Percentiles rank a stretch among this genome's conserved stretches.
These are phyloP conservation scores for Colletotrichum somersetense DNA, from an alignment of 2,329 filamentous ascomycete species.

Conservation along the genomic window DNA sequence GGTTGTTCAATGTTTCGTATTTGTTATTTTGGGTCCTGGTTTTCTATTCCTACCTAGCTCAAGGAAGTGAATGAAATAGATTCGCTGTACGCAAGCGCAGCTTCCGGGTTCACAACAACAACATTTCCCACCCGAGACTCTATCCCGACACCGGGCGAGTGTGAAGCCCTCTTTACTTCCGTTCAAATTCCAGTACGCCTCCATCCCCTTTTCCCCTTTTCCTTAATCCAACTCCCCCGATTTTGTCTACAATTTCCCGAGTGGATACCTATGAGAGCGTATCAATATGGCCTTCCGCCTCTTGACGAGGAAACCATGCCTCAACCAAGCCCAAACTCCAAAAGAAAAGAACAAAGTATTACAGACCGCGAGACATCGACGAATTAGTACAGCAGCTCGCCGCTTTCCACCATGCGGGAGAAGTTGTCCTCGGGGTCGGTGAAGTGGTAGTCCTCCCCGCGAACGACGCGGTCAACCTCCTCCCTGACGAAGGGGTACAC, in stretches of 20 bases:
- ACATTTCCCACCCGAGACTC: neutral
- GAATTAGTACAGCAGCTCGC: constrained; percentile 54
- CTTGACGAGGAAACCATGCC: neutral
- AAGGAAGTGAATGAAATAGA: neutral
- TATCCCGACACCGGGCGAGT: neutral
- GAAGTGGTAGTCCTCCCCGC: constrained; percentile 58
- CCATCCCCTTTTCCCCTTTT: neutral
- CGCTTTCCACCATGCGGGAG: constrained; percentile 55
- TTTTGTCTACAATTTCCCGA: neutral
- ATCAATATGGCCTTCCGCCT: constrained; percentile 3
- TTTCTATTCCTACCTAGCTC: neutral
- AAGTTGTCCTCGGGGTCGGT: constrained; percentile 59
- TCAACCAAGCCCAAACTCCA: neutral
- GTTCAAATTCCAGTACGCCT: neutral
- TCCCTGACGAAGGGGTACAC: constrained; percentile 68
- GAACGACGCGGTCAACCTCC: constrained; percentile 66
- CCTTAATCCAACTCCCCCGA: no score
- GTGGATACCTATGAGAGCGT: neutral
- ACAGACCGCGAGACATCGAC: neutral
- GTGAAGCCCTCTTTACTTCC: neutral
- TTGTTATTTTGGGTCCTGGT: neutral
- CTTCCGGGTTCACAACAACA: neutral
- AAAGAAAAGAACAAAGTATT: neutral
- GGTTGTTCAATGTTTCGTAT: neutral
- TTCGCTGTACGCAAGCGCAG: neutral